A percentile compares a stretch with the other conserved stretches of the same genome.
Evolutionary conservation across 2,329 filamentous ascomycete species (phyloP).

Genomic region (Cercospora berteroae): DNA sequence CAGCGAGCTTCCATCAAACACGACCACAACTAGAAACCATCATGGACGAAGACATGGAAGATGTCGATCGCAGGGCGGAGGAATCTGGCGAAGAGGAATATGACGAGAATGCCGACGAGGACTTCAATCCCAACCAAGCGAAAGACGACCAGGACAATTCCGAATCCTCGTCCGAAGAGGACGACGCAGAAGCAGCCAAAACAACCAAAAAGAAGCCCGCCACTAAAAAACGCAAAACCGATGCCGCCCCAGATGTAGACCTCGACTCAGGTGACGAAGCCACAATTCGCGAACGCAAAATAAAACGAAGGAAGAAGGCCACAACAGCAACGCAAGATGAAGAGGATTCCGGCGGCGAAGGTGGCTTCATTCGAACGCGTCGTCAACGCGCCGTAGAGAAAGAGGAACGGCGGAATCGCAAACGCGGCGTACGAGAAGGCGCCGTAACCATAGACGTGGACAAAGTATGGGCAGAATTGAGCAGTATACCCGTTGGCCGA

Average conservation of each 20-base stretch:
- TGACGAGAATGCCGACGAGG: slow-evolving; percentile 46
- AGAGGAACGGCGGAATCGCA: slow-evolving; percentile 49
- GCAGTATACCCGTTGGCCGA: slow-evolving; percentile 37
- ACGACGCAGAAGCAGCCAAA: slow-evolving; percentile 25
- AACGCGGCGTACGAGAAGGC: slow-evolving; percentile 41
- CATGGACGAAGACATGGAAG: slow-evolving; percentile 22
- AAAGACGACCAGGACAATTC: slow-evolving; percentile 34
- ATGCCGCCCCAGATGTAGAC: slow-evolving; percentile 33
- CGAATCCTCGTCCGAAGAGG: slow-evolving; percentile 40
- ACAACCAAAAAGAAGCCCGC: slow-evolving; percentile 20
- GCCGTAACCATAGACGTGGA: slow-evolving; percentile 57
- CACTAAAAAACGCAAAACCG: slow-evolving; percentile 41
- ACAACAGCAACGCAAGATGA: slow-evolving; percentile 25
- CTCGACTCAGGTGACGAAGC: slow-evolving; percentile 58
- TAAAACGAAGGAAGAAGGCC: slow-evolving; percentile 42
- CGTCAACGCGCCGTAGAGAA: slow-evolving; percentile 53
- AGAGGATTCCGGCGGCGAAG: slow-evolving; percentile 45
- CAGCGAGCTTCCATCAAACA: too few relatives aligned
- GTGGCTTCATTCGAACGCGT: slow-evolving; percentile 54
- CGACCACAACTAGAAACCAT: not conserved
- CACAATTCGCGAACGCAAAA: slow-evolving; percentile 52
- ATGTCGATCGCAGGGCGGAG: slow-evolving; percentile 16
- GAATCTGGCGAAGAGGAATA: slow-evolving; percentile 39
- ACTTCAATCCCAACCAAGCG: slow-evolving; percentile 43
- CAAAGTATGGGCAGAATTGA: slow-evolving; percentile 55